Base-by-base conservation (phyloP, 139 green algal species). In the Chlorella sorokiniana region DNA sequence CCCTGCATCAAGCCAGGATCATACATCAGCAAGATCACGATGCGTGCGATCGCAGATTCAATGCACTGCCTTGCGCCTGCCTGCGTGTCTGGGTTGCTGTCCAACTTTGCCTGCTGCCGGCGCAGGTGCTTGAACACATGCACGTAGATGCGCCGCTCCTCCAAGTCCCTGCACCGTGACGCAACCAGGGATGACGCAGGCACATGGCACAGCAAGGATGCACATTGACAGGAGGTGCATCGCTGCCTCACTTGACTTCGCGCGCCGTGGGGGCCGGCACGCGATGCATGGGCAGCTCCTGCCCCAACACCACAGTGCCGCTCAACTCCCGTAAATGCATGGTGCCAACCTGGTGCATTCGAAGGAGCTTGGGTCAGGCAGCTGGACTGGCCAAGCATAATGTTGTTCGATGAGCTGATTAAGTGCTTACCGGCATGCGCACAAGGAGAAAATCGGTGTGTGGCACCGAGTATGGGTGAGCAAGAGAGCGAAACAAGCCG, bases 391-490 rank as follows among this genome's bases (percentile, higher is more conserved):
- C 56, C 56, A 65, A n/a, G n/a, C n/a, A n/a, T n/a, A n/a, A n/a
- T 65, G 56, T 3, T 65, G 27, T 37, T 25, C 54, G 35, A 65
- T 3, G 8, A 65, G 56, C 23, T 35, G 1, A 42, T 52, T 4
- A 4, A 8, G 4, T 3, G 14, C 78, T 42, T 35, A 83, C 79
- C 38, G 83, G 64, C 11, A 62, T 59, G 25, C 93, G 87, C n/a
- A 96, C 64, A 11, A 97, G 85, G 82, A 97, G 72, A 78, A 97
- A 97, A 87, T 97, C 94, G n/a, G 88, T 86, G 37, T 78, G 35
- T 4, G 69, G 76, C 29, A 88, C 63, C 9, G 65, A 27, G 85
- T 96, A 89, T 29, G 87, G 78, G 37, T 81, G 78, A 2, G 87
- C 91, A 1, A 92, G 91, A 0, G 91, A 84, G 45, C 88, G 87